These are phyloP conservation scores for Hibiscus syriacus DNA, from an alignment of 345 rosid genomes.

Conservation along the genomic window DNA sequence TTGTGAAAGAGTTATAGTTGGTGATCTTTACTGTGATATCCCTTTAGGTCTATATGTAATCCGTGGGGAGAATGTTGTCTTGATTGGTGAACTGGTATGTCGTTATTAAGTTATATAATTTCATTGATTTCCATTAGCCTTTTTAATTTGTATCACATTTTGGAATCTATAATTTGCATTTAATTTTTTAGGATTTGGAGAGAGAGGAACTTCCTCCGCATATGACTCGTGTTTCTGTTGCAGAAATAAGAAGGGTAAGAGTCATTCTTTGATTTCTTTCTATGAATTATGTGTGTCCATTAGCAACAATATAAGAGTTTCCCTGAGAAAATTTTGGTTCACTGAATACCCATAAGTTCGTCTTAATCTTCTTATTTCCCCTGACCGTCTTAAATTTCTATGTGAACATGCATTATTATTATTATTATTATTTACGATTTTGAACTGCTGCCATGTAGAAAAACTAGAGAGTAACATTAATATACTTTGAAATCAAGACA, in stretches of 20 bases:
- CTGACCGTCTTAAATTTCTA: not conserved
- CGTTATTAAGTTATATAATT: not conserved
- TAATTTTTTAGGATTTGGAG: conserved; percentile 53
- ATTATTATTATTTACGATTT: no score
- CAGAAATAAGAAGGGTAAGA: conserved; percentile 70
- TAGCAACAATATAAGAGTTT: not conserved
- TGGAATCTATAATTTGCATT: conserved; percentile 7
- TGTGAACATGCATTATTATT: not conserved
- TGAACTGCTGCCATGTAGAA: not conserved
- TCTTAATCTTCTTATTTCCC: not conserved
- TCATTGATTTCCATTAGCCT: not conserved
- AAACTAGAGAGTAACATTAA: not conserved
- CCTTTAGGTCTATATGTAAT: conserved; percentile 90
- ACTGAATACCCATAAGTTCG: not conserved
- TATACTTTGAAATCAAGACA: not conserved
- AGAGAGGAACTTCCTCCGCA: conserved; percentile 91
- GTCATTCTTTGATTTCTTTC: not conserved
- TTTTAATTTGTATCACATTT: not conserved
- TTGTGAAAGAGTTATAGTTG: conserved; percentile 91
- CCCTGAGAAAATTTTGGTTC: not conserved
- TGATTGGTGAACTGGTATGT: conserved; percentile 92
- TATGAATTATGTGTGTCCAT: not conserved
- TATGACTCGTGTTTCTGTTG: conserved; percentile 68
- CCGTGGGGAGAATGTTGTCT: conserved; percentile 94
- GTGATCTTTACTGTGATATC: conserved; percentile 80